Evolutionary conservation across 176 grass and related monocot genomes (phyloP).

Genomic region (Thinopyrum elongatum): DNA sequence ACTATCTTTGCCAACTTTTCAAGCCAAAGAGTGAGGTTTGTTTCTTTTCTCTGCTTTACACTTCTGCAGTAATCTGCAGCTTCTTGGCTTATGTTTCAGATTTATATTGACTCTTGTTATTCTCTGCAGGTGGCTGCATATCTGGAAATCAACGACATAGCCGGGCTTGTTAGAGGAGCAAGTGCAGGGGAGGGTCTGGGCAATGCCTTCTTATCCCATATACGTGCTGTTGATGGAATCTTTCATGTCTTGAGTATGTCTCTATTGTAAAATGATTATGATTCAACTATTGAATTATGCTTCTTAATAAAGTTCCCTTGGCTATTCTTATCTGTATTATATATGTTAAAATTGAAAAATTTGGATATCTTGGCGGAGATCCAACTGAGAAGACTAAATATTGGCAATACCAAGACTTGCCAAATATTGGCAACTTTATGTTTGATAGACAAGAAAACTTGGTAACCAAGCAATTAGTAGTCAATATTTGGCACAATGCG

Average conservation of each 20-base stretch:
- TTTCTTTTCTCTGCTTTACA: constrained; percentile 15
- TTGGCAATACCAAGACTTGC: too few relatives aligned
- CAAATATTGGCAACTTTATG: too few relatives aligned
- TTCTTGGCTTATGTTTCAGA: constrained; percentile 15
- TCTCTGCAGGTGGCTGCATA: constrained; percentile 72
- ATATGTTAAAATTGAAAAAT: neutral
- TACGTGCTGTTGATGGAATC: constrained; percentile 98
- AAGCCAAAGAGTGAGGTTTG: constrained; percentile 97
- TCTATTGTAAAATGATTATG: neutral
- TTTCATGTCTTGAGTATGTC: constrained; percentile 96
- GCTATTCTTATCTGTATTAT: neutral
- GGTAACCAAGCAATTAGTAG: too few relatives aligned
- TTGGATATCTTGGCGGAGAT: neutral
- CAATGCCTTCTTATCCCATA: constrained; percentile 92
- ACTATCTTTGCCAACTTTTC: constrained; percentile 91
- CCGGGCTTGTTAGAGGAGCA: constrained; percentile 93
- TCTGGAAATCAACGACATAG: constrained; percentile 95
- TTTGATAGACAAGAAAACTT: too few relatives aligned
- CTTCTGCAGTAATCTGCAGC: neutral
- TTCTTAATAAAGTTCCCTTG: neutral
- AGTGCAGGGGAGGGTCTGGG: constrained; percentile 88
- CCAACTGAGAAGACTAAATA: neutral
- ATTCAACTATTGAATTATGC: neutral
- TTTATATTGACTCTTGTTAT: constrained; percentile 1
- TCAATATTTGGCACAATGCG: too few relatives aligned